Conservation (phyloP, 148 eudicot genomes). For the Vaccinium macrocarpon region DNA sequence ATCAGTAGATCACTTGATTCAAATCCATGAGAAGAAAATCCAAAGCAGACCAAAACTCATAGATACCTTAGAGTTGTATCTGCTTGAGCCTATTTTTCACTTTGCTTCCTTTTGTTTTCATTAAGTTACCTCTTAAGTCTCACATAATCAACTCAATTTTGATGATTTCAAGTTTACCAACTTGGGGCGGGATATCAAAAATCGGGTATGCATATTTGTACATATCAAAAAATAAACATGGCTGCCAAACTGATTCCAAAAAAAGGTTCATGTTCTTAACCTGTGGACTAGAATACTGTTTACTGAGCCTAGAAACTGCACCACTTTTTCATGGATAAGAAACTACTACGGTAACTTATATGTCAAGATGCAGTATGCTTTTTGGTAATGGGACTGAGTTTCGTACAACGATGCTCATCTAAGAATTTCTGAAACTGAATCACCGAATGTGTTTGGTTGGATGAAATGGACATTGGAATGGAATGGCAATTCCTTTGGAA, state of each 20-base stretch:
- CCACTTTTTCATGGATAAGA: neutral
- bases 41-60: neutral
- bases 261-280: too few species aligned
- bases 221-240: neutral
- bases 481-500: too few species aligned
- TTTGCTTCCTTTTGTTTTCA: neutral
- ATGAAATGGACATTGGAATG: too few species aligned
- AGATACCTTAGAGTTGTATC: neutral
- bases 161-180: neutral
- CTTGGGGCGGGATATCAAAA: neutral
- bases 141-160: neutral
- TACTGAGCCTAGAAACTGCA: neutral
- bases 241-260: neutral
- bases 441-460: neutral
- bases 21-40: constrained; percentile 1
- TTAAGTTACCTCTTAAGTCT: neutral
- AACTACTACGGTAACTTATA: neutral
- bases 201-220: neutral
- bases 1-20: neutral
- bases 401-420: neutral
- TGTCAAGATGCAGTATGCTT: neutral
- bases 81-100: neutral
- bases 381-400: neutral
- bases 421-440: neutral
- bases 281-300: neutral